Evolutionary conservation across 1,139 yeast genomes (phyloP).

Genomic region (Saccharomyces pastorianus): DNA sequence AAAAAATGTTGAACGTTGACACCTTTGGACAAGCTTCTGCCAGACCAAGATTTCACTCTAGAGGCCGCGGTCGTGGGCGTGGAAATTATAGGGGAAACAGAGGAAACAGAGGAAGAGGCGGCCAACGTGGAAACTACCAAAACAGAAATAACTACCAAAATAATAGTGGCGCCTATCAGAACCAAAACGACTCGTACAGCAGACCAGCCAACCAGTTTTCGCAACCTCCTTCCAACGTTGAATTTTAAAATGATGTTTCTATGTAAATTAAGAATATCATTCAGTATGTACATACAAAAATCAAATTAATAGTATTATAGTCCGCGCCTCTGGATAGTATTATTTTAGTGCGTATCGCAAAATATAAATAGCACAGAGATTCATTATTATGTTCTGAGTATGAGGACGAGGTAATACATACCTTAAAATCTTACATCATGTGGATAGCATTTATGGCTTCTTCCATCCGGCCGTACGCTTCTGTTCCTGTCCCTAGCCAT

Average conservation of each 20-base stretch:
- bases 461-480: conserved; percentile 53
- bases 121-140: conserved; percentile 16
- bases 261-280: background rate
- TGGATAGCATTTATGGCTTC: conserved; percentile 51
- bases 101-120: conserved; percentile 30
- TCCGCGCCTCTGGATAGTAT: background rate
- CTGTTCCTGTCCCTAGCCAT: conserved; percentile 36
- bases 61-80: conserved; percentile 32
- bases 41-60: conserved; percentile 28
- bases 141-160: conserved; percentile 12
- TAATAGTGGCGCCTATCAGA: conserved; percentile 5
- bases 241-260: background rate
- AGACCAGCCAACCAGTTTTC: background rate
- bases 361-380: background rate
- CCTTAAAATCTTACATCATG: conserved; percentile 39
- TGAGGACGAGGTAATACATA: background rate
- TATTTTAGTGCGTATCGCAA: background rate
- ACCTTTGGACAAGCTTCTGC: conserved; percentile 52
- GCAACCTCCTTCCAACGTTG: background rate
- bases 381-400: background rate
- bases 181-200: background rate
- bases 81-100: conserved; percentile 33
- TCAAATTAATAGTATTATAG: background rate
- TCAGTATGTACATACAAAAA: background rate
- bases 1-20: conserved; percentile 48